Conservation (phyloP, 371 early-diverging fungal genomes). For the Rhizopus arrhizus region DNA sequence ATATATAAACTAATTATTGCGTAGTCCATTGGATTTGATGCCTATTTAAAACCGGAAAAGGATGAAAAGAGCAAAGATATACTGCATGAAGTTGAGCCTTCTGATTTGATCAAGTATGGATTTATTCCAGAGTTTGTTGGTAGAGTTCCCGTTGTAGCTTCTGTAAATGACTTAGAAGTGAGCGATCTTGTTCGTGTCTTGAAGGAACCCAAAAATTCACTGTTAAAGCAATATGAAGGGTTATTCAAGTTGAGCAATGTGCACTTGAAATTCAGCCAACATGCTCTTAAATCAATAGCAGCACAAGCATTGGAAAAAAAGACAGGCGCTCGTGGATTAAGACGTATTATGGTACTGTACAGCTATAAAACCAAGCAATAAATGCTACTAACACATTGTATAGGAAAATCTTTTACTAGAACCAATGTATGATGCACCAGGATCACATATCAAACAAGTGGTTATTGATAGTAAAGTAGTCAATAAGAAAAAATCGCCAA, state of each 20-base stretch:
- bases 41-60: constrained; percentile 51
- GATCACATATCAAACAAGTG: constrained; percentile 67
- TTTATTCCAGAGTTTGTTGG: constrained; percentile 93
- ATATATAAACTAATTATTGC: neutral
- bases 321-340: constrained; percentile 90
- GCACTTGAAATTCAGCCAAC: constrained; percentile 71
- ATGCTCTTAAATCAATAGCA: constrained; percentile 74
- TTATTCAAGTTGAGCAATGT: constrained; percentile 69
- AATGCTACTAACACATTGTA: constrained; percentile 1
- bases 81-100: constrained; percentile 25
- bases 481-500: constrained; percentile 21
- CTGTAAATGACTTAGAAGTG: constrained; percentile 68
- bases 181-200: constrained; percentile 77
- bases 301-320: constrained; percentile 77
- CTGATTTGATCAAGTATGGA: constrained; percentile 85
- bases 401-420: constrained; percentile 74
- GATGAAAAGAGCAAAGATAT: constrained; percentile 18
- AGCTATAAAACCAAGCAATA: neutral
- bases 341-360: constrained; percentile 74
- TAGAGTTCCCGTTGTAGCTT: constrained; percentile 83
- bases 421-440: constrained; percentile 84
- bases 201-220: constrained; percentile 83
- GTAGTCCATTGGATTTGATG: constrained; percentile 72
- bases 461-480: constrained; percentile 70
- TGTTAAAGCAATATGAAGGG: constrained; percentile 81